phyloP scores from a whole-genome alignment of 2,329 filamentous ascomycete genomes.

The Colletotrichum sp. region DNA sequence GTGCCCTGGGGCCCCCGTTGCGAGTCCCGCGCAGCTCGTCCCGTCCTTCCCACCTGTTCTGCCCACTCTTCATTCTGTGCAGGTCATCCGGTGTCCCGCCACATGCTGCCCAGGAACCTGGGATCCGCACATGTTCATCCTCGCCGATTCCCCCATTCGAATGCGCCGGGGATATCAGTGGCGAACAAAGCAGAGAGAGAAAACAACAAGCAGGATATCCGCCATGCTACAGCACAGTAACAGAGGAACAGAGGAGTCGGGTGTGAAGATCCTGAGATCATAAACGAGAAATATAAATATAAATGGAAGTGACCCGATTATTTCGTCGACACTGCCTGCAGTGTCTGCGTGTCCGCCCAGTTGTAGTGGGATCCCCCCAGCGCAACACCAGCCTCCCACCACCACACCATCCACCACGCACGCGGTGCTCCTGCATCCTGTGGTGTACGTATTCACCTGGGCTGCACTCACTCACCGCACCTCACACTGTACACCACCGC shows the following conservation, averaged over 20 bases:
- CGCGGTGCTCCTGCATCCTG: conserved; percentile 6
- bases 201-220: neutral
- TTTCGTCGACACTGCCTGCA: neutral
- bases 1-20: conserved; percentile 2
- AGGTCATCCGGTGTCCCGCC: neutral
- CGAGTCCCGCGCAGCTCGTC: neutral
- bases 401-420: conserved; percentile 1
- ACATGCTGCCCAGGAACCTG: neutral
- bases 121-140: neutral
- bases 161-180: neutral
- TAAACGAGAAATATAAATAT: neutral
- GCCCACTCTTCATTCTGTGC: neutral
- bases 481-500: neutral
- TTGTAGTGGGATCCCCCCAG: conserved; percentile 12
- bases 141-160: neutral
- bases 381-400: conserved; percentile 18
- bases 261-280: neutral
- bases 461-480: neutral
- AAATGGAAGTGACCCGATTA: neutral
- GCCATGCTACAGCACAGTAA: neutral
- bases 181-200: neutral
- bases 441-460: neutral
- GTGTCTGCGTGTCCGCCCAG: neutral
- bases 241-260: neutral
- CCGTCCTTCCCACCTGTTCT: conserved; percentile 17